phyloP scores from a whole-genome alignment of 2,329 filamentous ascomycete genomes.

The Cladosporium sp. region DNA sequence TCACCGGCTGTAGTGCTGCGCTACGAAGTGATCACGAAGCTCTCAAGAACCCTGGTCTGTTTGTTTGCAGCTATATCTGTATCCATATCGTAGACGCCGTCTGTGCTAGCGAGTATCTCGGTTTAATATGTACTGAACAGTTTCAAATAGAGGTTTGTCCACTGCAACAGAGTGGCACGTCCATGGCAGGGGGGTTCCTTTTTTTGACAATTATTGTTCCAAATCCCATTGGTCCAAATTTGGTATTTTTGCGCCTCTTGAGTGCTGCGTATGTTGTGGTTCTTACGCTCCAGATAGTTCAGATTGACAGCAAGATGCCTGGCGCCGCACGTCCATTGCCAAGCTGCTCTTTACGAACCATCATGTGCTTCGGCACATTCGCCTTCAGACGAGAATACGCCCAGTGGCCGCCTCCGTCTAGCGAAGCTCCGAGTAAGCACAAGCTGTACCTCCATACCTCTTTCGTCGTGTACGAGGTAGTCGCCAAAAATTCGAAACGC shows the following conservation, averaged over 20 bases:
- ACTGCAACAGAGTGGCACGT: neutral
- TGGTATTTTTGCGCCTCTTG: neutral
- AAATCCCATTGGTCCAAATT: neutral
- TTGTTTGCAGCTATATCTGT: neutral
- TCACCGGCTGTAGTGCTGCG: neutral
- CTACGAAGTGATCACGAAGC: neutral
- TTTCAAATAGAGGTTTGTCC: neutral
- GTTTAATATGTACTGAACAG: neutral
- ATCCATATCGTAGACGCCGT: neutral
- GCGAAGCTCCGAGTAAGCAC: neutral
- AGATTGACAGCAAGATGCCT: neutral
- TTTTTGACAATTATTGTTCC: neutral
- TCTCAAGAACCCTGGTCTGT: neutral
- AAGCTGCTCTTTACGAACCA: neutral
- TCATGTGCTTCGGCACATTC: neutral
- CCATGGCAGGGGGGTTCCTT: neutral
- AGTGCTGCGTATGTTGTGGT: neutral
- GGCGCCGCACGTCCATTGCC: neutral
- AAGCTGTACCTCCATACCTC: neutral
- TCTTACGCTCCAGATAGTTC: neutral
- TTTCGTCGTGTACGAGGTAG: neutral
- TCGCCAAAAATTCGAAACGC: too few relatives aligned
- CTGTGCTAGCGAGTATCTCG: neutral
- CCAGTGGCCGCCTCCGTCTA: neutral
- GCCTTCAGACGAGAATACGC: neutral